Evolutionary conservation across 306 rosid genomes (phyloP), one percentile per base, ranked within the genome.

Genomic region (Glycine soja): DNA sequence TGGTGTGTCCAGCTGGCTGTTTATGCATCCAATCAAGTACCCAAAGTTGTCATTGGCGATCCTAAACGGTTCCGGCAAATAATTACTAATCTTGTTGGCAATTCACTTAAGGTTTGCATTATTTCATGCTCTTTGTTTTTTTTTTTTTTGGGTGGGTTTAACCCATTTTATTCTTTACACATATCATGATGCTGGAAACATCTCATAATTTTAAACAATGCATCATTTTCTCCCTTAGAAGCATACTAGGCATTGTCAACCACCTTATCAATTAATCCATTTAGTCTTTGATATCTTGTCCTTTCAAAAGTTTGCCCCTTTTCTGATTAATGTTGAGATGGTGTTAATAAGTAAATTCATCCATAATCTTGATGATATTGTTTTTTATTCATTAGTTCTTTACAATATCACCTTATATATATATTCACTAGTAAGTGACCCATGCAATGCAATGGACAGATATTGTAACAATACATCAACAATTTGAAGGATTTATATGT

Each of bases 11-110:
- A 95, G 99, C 84, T 93, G 88, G 98, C 96, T 75, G 98, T 86
- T 82, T 95, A 93, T 81, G 98, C 92, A 72, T 95, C 97, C 75
- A 86, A 85, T 68, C 83, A 83, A 83, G 94, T 93, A 74, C 99
- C 99, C 3, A 77, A 88, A 70, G 90, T 89, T 70, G 89, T 93
- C 77, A 91, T 90, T 15, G 99, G 98, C 4, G 98, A 95, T 80
- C 97, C 97, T 80, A 90, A 90, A 81, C 93, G 98, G 66, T 92
- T 95, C 82, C 81, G 94, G 80, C 98, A 93, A 86, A 91, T 90
- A 80, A 95, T 95, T 74, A 88, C 98, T 38, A 93, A 95, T 80
- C 94, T 95, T 72, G 98, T 95, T 68, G 93, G 93, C 54, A 95
- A 93, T 83, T 93, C 98, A 45, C 88, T 95, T 1, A 95, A 93